Base-by-base conservation (phyloP, 208 protist species). In the Tritrichomonas foetus region DNA sequence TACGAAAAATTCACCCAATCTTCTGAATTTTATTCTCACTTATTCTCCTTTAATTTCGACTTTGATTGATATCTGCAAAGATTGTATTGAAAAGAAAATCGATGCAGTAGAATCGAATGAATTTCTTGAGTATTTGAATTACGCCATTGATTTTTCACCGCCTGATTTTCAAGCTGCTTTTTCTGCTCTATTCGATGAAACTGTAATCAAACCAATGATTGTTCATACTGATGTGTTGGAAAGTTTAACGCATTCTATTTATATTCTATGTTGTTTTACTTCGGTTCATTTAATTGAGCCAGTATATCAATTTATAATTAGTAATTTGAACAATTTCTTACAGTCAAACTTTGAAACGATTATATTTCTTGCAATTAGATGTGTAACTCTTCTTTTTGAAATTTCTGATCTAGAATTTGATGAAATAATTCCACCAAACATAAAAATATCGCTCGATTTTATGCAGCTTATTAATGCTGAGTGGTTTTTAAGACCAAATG, bases 31-130 rank as follows among this genome's bases (percentile, higher is more conserved):
- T 27, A 82, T 82, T 50, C 30, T 39, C 20, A 82, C 74, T 50
- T 82, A 82, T 82, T 82, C 74, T 50, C 74, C 74, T n/a, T 50
- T 82, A 53, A 41, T 82, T 82, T 1, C 0, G 9, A 82, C 74
- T n/a, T 50, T 30, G 39, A 39, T 82, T 82, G 74, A 82, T 47
- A 47, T 82, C 33, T 47, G 33, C 39, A 82, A 39, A 82, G 74
- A 82, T 8, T 82, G 74, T 16, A 47, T 82, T 30, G 74, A 82
- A 25, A 47, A 30, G 2, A 82, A 49, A 41, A 39, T 39, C 30
- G 41, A 30, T 53, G 41, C 47, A 50, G 39, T 41, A 0, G 3
- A 30, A 50, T 50, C 47, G 41, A 30, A 82, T 3, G 20, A 50
- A 20, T 82, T 82, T 20, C 5, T 82, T 16, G 33, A 30, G 3